These are phyloP conservation scores for Backusella tarrabulga DNA, from an alignment of 192 early-diverging fungal genomes.

Conservation along the genomic window DNA sequence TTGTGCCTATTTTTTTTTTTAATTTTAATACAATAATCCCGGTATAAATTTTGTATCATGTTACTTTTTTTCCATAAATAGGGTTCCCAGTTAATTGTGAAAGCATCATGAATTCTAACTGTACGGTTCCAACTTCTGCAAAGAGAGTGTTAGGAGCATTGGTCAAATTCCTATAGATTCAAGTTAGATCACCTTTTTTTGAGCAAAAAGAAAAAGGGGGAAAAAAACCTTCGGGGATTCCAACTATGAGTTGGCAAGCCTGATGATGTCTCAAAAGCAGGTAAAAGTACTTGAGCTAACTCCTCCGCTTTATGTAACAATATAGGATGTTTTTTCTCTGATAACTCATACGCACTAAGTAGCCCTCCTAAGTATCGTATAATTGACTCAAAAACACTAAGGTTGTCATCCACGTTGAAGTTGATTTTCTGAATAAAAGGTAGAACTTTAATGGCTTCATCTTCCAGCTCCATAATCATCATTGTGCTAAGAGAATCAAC, in stretches of 20 bases:
- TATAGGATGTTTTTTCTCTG: slow-evolving; percentile 49
- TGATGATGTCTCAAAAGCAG: slow-evolving; percentile 67
- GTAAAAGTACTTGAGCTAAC: slow-evolving; percentile 60
- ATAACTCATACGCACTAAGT: slow-evolving; percentile 82
- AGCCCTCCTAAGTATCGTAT: slow-evolving; percentile 81
- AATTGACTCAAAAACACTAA: slow-evolving; percentile 82
- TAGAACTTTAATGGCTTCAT: slow-evolving; percentile 71
- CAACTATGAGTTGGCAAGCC: slow-evolving; percentile 64
- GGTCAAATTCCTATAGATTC: not conserved
- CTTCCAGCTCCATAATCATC: slow-evolving; percentile 76
- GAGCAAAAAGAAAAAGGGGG: not conserved
- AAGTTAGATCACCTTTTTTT: not conserved
- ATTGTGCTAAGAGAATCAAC: slow-evolving; percentile 88
- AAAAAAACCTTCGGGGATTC: slow-evolving; percentile 39
- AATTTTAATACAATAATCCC: not conserved
- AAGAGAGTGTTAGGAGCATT: not conserved
- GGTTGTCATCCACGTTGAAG: slow-evolving; percentile 50
- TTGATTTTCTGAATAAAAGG: slow-evolving; percentile 48
- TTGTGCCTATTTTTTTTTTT: slow-evolving; percentile 27
- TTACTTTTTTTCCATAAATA: slow-evolving; percentile 58
- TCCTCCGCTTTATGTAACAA: slow-evolving; percentile 70
- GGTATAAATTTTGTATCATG: not conserved
- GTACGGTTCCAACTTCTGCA: slow-evolving; percentile 44
- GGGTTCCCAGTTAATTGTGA: slow-evolving; percentile 70
- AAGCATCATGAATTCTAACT: slow-evolving; percentile 83